Evolutionary conservation across 2,329 filamentous ascomycete genomes (phyloP), one percentile per base, ranked within the genome.

Genomic region (Alternaria arbusti): DNA sequence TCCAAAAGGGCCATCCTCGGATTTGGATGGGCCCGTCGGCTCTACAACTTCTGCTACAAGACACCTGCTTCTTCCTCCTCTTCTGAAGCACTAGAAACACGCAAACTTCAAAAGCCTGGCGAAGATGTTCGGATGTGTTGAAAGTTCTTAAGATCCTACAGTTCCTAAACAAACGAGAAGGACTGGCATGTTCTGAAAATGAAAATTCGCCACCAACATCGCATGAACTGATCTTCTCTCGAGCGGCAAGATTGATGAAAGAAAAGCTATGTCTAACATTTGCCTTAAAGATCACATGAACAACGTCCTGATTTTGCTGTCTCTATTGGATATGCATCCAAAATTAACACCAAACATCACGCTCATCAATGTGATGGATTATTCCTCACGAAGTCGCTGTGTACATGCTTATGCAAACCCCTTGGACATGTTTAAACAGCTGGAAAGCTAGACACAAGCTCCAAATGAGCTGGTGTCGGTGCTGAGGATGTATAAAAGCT

Each of bases 361-460:
- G 32, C 2, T n/a, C 32, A 17, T 40, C 0, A 3, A 40, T 6
- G 5, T 3, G 0, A 17, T 40, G 36, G n/a, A 17, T 40, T 0
- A 1, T 5, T 3, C 17, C 2, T 17, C 36, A 2, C 36, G 36
- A 17, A 1, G 36, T 40, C 15, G 36, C 36, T 1, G 36, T 40
- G n/a, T 3, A 17, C 36, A 40, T 40, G 36, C 8, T 17, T 2
- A 0, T 40, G 36, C 3, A 17, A 40, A 2, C 0, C 36, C 15
- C 32, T 40, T 10, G 15, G 32, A 40, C 15, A n/a, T 8, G 15
- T 40, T 40, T 10, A 4, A n/a, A 40, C 4, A 10, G n/a, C 7
- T n/a, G 0, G 15, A n/a, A 36, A 36, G 13, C 13, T n/a, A 40
- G 4, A 10, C 0, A 6, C 1, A 0, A 40, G 15, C 36, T 0